Conservation (phyloP, 2,329 filamentous ascomycete species). For the Botrytis paeoniae region DNA sequence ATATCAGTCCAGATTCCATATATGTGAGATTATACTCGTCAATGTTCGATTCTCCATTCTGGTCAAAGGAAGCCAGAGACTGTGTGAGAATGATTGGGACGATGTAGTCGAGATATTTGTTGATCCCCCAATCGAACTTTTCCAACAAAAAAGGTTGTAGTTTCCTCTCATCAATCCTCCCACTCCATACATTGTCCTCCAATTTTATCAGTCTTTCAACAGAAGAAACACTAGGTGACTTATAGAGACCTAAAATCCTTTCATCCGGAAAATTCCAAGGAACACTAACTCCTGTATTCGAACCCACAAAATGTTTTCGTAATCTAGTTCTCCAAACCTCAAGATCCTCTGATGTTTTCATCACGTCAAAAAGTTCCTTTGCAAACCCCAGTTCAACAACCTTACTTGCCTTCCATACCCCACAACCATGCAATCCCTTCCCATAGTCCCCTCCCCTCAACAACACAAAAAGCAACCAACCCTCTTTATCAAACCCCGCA, state of each 20-base stretch:
- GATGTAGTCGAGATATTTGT: constrained; percentile 19
- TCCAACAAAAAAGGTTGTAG: constrained; percentile 20
- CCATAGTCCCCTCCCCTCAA: constrained; percentile 8
- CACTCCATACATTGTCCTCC: background rate
- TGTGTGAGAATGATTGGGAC: constrained; percentile 21
- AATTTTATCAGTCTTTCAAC: background rate
- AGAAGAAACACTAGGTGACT: constrained; percentile 18
- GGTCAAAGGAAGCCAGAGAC: constrained; percentile 1
- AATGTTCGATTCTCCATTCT: background rate
- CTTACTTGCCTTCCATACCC: background rate
- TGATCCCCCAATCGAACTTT: constrained; percentile 23
- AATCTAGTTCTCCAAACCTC: constrained; percentile 14
- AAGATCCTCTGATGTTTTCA: background rate
- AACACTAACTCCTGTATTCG: constrained; percentile 10
- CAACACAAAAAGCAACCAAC: constrained; percentile 14
- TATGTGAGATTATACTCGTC: constrained; percentile 2
- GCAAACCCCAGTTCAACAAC: background rate
- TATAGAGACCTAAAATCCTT: constrained; percentile 19
- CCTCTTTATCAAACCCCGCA: constrained; percentile 12
- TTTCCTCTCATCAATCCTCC: constrained; percentile 14
- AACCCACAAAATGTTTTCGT: constrained; percentile 1
- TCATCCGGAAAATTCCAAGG: constrained; percentile 19
- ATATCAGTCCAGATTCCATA: background rate
- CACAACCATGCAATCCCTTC: background rate
- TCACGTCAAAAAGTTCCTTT: background rate